Evolutionary conservation across 352 stramenopile species (phyloP).

Genomic region (Phytophthora sansomeana): DNA sequence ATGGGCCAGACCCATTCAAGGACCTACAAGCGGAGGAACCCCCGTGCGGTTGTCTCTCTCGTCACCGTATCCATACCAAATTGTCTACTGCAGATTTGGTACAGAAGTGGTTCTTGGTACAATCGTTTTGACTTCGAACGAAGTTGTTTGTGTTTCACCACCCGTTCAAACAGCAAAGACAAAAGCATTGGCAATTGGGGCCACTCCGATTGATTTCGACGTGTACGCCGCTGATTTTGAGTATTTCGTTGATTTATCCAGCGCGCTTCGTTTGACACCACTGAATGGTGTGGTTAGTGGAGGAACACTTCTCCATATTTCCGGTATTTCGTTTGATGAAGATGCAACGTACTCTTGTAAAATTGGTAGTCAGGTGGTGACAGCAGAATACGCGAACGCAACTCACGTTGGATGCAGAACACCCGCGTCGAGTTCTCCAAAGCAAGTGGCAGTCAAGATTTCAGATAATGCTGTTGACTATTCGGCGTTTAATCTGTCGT

Average conservation of each 20-base stretch:
- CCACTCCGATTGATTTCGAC: slow-evolving; percentile 67
- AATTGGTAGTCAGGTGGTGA: slow-evolving; percentile 55
- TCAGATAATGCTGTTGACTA: slow-evolving; percentile 69
- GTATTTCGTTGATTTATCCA: slow-evolving; percentile 42
- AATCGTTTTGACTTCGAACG: slow-evolving; percentile 7
- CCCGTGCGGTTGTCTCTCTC: slow-evolving; percentile 49
- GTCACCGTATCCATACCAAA: slow-evolving; percentile 23
- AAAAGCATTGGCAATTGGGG: slow-evolving; percentile 47
- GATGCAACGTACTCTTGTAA: slow-evolving; percentile 53
- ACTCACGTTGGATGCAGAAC: slow-evolving; percentile 71
- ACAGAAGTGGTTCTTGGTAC: slow-evolving; percentile 39
- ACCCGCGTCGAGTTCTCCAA: slow-evolving; percentile 30
- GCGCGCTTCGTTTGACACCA: slow-evolving; percentile 41
- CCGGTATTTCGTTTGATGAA: slow-evolving; percentile 36
- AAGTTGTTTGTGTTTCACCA: slow-evolving; percentile 45
- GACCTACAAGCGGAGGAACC: slow-evolving; percentile 66
- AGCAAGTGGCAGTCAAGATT: slow-evolving; percentile 51
- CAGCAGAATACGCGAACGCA: slow-evolving; percentile 55
- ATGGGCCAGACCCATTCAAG: slow-evolving; percentile 47
- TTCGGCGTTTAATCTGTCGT: slow-evolving; percentile 58
- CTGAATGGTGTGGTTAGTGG: slow-evolving; percentile 51
- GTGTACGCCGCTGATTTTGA: slow-evolving; percentile 52
- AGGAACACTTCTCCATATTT: slow-evolving; percentile 66
- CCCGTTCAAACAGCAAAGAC: background rate
- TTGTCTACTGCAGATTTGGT: slow-evolving; percentile 70